Conservation (phyloP, 2,329 filamentous ascomycete species). For the Cryphonectria naterciae region DNA sequence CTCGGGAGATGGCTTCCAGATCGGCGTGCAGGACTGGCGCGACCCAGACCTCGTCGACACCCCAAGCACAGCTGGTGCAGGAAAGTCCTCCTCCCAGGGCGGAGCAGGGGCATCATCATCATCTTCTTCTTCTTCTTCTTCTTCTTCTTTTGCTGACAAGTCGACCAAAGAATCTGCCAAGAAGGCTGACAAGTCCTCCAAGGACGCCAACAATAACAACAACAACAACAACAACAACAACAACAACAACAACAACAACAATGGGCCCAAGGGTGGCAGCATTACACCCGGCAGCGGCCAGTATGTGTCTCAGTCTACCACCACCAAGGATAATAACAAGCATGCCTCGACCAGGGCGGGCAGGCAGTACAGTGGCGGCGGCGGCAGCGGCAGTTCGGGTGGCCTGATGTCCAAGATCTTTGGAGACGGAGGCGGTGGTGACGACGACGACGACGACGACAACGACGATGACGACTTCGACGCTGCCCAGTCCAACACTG, state of each 20-base stretch:
- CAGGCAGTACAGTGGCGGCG: conserved; percentile 36
- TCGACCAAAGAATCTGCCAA: conserved; percentile 34
- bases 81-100: conserved; percentile 19
- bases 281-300: conserved; percentile 75
- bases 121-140: neutral
- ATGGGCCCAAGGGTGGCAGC: conserved; percentile 63
- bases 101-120: conserved; percentile 9
- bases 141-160: conserved; percentile 24
- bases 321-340: conserved; percentile 35
- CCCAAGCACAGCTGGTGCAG: conserved; percentile 32
- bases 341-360: conserved; percentile 28
- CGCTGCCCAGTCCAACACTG: conserved; percentile 37
- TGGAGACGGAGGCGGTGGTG: conserved; percentile 46
- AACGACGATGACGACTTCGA: conserved; percentile 41
- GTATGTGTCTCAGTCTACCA: conserved; percentile 53
- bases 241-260: conserved; percentile 17
- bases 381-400: conserved; percentile 17
- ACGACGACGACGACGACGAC: conserved; percentile 40
- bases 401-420: conserved; percentile 57
- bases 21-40: conserved; percentile 86
- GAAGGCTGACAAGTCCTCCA: conserved; percentile 23
- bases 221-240: too few relatives aligned
- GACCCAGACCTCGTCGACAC: conserved; percentile 71
- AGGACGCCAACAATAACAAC: conserved; percentile 36
- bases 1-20: conserved; percentile 68